A percentile compares a stretch with the other conserved stretches of the same genome.
Evolutionary conservation across 1,284 basidiomycete genomes (phyloP).

Genomic region (Phylloporus sp.): DNA sequence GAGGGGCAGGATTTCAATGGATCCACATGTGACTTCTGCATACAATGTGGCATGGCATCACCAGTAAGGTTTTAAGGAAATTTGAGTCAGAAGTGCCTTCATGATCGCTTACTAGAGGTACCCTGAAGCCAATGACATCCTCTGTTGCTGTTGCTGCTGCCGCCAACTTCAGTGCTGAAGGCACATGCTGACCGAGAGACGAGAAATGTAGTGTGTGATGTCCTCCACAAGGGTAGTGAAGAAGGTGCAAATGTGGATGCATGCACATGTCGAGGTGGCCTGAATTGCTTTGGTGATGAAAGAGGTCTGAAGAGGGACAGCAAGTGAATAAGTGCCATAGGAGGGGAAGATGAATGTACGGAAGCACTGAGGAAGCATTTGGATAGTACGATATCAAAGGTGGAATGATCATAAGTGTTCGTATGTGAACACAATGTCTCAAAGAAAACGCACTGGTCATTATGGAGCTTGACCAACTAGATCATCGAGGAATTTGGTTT

Average conservation of each 20-base stretch:
- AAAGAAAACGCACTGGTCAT: conserved; percentile 64
- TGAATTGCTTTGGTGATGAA: conserved; percentile 66
- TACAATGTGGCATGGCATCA: too few species aligned
- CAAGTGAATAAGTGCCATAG: background rate
- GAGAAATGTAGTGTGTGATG: conserved; percentile 61
- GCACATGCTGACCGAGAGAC: conserved; percentile 54
- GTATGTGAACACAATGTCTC: background rate
- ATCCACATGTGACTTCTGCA: too few species aligned
- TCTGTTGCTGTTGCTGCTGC: conserved; percentile 51
- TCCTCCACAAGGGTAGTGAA: conserved; percentile 66
- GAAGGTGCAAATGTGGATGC: conserved; percentile 64
- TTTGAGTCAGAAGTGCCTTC: conserved; percentile 41
- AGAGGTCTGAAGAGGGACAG: conserved; percentile 51
- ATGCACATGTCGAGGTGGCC: conserved; percentile 76
- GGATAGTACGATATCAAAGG: conserved; percentile 62
- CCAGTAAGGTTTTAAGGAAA: too few species aligned
- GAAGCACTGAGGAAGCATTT: conserved; percentile 71
- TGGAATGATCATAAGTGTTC: conserved; percentile 32
- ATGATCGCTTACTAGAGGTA: conserved; percentile 36
- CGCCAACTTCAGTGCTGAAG: conserved; percentile 67
- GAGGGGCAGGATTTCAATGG: too few species aligned
- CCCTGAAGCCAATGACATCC: conserved; percentile 66
- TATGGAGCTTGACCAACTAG: conserved; percentile 74
- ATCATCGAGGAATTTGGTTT: conserved; percentile 72
- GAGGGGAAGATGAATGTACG: conserved; percentile 45